Evolutionary conservation across 2,329 filamentous ascomycete genomes (phyloP), one percentile per base, ranked within the genome.

Genomic region (Clonostachys chloroleuca): DNA sequence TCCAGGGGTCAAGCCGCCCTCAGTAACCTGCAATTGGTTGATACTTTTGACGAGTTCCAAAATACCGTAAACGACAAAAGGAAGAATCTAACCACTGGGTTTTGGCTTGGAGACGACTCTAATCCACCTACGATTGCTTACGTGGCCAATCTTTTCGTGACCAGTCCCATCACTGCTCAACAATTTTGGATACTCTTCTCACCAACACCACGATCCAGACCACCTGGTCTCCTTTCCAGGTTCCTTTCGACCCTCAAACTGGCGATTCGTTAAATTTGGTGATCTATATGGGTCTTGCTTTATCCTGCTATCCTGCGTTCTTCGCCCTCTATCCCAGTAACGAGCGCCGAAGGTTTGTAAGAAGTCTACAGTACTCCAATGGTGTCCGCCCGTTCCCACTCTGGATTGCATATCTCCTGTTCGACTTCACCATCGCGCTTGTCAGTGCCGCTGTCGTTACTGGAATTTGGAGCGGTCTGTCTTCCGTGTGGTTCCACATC

Each of bases 251-350:
- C 24, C 81, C 87, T 0, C 73, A 74, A 17, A 81, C 83, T 9
- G 89, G 89, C 17, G 75, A 92, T 44, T 84, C 85, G 1, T 68
- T 96, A 20, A 89, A 95, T 60, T 74, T 95, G 16, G 81, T 92
- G 39, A 74, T 89, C 9, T 96, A 96, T 65, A 87, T 94, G 61
- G 83, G 86, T 13, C 75, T 96, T 9, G 88, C 86, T 2, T 83
- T 95, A 66, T 77, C 81, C 7, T 83, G 84, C 2, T 94, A 87
- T 56, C 90, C 92, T 1, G 89, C 86, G 13, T 92, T 96, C 72
- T 95, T 96, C 57, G 81, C 88, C 0, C 72, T 96, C 5, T 96
- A 96, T 59, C 89, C 90, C 1, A 95, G 89, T n/a, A 73, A 87
- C 30, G 92, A 96, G 64, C 79, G 90, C 24, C 72, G 90, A 12